Percentiles rank a stretch among this genome's conserved stretches.
Evolutionary conservation across 2,329 filamentous ascomycete genomes (phyloP).

Genomic region (Balansia obtecta): DNA sequence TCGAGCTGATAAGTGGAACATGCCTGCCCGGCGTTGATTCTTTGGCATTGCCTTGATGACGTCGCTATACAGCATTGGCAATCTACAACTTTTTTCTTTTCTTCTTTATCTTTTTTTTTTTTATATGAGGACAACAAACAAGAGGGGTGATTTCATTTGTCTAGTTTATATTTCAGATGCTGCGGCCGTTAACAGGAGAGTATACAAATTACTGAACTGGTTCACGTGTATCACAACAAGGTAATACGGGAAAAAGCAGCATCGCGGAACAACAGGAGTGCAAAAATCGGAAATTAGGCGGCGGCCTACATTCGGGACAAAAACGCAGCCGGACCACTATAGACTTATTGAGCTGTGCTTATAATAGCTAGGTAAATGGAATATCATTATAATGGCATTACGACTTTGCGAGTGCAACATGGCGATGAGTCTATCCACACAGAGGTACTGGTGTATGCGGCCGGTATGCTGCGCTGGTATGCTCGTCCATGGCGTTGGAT

Average conservation of each 20-base stretch:
- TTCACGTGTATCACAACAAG: constrained; percentile 1
- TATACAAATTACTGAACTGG: constrained; percentile 1
- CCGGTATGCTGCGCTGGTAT: neutral
- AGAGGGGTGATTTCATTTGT: neutral
- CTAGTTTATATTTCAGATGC: neutral
- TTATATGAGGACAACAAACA: neutral
- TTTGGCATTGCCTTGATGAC: constrained; percentile 1
- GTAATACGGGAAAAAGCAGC: neutral
- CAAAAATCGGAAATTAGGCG: neutral
- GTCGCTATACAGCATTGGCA: neutral
- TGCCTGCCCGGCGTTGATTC: constrained; percentile 2
- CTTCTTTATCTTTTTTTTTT: too few species aligned
- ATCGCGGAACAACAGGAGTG: neutral
- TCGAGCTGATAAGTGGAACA: constrained; percentile 27
- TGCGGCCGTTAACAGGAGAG: neutral
- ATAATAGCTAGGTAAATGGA: neutral
- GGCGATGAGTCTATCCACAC: neutral
- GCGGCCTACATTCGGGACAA: neutral
- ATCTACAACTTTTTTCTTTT: neutral
- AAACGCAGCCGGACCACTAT: neutral
- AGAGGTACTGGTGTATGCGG: neutral
- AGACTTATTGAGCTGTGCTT: neutral
- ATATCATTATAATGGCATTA: neutral
- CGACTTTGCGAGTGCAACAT: neutral
- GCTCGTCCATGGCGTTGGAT: neutral